Conservation (phyloP, 2,329 filamentous ascomycete genomes). For the Trichoderma aggressivum region DNA sequence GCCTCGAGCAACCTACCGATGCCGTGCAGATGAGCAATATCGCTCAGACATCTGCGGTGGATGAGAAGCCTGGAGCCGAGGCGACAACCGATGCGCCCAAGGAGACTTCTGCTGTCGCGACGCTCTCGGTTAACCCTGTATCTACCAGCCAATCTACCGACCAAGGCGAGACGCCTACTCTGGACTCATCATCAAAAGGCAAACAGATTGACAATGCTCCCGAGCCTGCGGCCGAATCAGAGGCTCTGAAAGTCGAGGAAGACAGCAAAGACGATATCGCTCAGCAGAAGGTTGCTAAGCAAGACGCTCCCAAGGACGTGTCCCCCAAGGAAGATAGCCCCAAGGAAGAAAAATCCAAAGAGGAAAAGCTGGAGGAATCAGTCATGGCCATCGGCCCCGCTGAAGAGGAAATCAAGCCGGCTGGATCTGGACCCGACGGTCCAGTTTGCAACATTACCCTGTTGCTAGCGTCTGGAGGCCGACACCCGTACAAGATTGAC, state of each 20-base stretch:
- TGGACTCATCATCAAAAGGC: constrained; percentile 30
- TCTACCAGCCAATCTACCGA: constrained; percentile 26
- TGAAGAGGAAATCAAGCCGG: constrained; percentile 40
- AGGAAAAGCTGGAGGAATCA: constrained; percentile 30
- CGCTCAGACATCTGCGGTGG: constrained; percentile 22
- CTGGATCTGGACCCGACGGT: constrained; percentile 32
- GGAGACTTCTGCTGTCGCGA: constrained; percentile 21
- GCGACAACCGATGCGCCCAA: not conserved
- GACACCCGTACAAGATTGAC: constrained; percentile 88
- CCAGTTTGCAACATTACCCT: constrained; percentile 72
- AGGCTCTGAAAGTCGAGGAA: constrained; percentile 14
- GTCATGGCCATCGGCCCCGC: constrained; percentile 44
- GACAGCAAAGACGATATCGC: not conserved
- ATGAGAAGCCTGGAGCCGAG: constrained; percentile 6
- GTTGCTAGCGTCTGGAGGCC: constrained; percentile 73
- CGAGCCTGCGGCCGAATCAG: constrained; percentile 27
- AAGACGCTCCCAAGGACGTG: not conserved
- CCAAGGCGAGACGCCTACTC: constrained; percentile 22
- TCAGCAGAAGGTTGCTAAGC: not conserved
- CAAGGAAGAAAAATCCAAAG: not conserved
- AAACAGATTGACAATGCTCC: constrained; percentile 32
- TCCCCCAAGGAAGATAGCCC: constrained; percentile 25
- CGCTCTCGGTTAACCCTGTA: constrained; percentile 21
- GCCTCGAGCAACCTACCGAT: constrained; percentile 35
- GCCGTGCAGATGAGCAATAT: constrained; percentile 39